Base-by-base conservation (phyloP, 2,329 filamentous ascomycete genomes). In the Colletotrichum shisoi region DNA sequence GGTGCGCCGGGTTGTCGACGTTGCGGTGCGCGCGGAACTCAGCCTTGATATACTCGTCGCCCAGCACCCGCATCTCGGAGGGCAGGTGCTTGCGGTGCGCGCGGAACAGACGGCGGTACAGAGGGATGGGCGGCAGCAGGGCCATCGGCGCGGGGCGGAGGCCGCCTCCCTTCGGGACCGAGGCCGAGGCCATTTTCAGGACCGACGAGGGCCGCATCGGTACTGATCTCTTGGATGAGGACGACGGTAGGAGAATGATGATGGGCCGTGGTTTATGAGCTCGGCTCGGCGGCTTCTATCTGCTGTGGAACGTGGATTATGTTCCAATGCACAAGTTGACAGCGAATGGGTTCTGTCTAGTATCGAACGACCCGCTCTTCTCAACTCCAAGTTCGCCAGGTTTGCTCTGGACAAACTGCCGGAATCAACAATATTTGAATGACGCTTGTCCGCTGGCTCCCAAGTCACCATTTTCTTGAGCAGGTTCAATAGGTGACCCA, bases 1-100 rank as follows among this genome's bases (percentile, higher is more conserved):
- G 87, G 76, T 98, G 94, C 31, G 92, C 87, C 0, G 95, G 94
- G 74, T 98, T 98, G 68, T 98, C 94, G 56, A 96, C 87, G 40
- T 88, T 84, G 68, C 85, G 86, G 75, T 98, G 95, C 0, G 91
- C 90, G 68, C 92, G 86, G 73, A 98, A 99, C 80, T 99, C 95
- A 52, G 88, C 87, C 80, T 96, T 97, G 77, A 98, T 84, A 78
- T 98, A 99, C 77, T 93, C 88, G 75, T 99, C 95, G 4, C 95
- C 95, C 8, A 99, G 81, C 4, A 96, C 65, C 42, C 95, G 88
- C 88, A 88, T 87, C 62, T 97, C 90, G 1, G 79, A 73, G 0
- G 89, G 88, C 11, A 99, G 82, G 73, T 90, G 85, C 74, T 90
- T 92, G 71, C 95, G 87, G 79, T 99, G 95, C 4, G 91, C 89